phyloP scores from a whole-genome alignment of 495 filamentous ascomycete genomes.

The Trichodelitschia bisporula region DNA sequence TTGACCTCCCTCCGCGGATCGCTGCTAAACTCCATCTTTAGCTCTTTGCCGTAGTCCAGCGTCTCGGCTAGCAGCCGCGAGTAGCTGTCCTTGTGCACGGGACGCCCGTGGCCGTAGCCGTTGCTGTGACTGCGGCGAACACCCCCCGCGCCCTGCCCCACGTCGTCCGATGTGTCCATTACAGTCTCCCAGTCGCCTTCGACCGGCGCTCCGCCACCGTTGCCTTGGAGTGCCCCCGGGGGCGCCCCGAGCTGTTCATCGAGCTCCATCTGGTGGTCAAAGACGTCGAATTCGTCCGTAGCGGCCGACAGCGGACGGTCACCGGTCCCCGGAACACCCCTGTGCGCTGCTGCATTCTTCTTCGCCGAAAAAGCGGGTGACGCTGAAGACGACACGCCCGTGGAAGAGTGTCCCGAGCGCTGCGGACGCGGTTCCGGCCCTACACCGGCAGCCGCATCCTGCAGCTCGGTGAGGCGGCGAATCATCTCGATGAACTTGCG shows the following conservation, averaged over 20 bases:
- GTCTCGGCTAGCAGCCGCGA: constrained; percentile 37
- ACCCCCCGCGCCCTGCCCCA: background rate
- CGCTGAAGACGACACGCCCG: too few relatives aligned
- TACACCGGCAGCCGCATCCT: background rate
- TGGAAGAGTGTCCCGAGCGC: background rate
- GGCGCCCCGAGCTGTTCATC: too few relatives aligned
- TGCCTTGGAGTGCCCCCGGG: too few relatives aligned
- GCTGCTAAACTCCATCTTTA: constrained; percentile 48
- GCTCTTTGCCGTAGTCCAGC: constrained; percentile 55
- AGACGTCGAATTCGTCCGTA: constrained; percentile 8
- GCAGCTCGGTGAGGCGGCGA: constrained; percentile 40
- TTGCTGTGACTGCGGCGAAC: too few relatives aligned
- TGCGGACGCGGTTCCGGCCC: background rate
- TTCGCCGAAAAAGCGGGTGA: too few relatives aligned
- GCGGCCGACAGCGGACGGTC: background rate
- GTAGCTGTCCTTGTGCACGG: constrained; percentile 20
- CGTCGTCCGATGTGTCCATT: constrained; percentile 2
- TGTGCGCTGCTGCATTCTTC: background rate
- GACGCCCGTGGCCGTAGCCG: background rate
- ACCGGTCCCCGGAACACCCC: too few relatives aligned
- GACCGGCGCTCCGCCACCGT: constrained; percentile 17
- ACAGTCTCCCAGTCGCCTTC: constrained; percentile 1
- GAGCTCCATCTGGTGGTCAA: constrained; percentile 58
- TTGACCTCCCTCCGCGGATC: constrained; percentile 41
- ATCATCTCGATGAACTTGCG: constrained; percentile 96